A percentile compares a stretch with the other conserved stretches of the same genome.
Evolutionary conservation across 2,329 filamentous ascomycete species (phyloP).

Genomic region (Pseudogymnoascus sp.): DNA sequence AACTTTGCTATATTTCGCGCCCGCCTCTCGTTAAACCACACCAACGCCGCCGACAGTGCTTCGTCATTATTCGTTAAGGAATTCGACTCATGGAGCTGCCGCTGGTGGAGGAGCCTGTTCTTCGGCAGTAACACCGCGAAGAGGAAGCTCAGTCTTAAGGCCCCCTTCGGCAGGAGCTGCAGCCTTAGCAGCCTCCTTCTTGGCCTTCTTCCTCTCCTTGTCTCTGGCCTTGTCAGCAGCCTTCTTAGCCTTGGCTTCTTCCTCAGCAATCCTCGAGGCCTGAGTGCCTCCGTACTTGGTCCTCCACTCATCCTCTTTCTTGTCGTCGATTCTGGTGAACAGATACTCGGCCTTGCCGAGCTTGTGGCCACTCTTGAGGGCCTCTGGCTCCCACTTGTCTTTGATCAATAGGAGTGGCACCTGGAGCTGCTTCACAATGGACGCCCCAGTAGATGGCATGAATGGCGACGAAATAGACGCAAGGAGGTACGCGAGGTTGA

Average conservation of each 20-base stretch:
- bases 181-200: conserved; percentile 29
- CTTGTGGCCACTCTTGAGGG: conserved; percentile 64
- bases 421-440: conserved; percentile 72
- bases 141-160: conserved; percentile 19
- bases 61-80: not conserved
- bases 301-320: conserved; percentile 78
- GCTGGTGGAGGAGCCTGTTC: conserved; percentile 28
- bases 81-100: conserved; percentile 21
- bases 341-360: conserved; percentile 73
- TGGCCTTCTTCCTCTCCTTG: conserved; percentile 38
- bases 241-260: conserved; percentile 45
- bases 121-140: conserved; percentile 24
- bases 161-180: not conserved
- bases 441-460: conserved; percentile 68
- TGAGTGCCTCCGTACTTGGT: conserved; percentile 63
- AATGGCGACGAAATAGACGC: conserved; percentile 74
- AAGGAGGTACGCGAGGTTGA: conserved; percentile 77
- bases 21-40: not conserved
- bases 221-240: conserved; percentile 32
- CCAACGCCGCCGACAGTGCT: conserved; percentile 7
- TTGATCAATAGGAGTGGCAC: conserved; percentile 51
- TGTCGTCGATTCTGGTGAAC: conserved; percentile 73
- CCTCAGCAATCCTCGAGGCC: conserved; percentile 59
- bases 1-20: not conserved
- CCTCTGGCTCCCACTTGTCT: conserved; percentile 53